Evolutionary conservation across 352 stramenopile species (phyloP), one percentile per base, ranked within the genome.

Genomic region (Blastocystis sp.): DNA sequence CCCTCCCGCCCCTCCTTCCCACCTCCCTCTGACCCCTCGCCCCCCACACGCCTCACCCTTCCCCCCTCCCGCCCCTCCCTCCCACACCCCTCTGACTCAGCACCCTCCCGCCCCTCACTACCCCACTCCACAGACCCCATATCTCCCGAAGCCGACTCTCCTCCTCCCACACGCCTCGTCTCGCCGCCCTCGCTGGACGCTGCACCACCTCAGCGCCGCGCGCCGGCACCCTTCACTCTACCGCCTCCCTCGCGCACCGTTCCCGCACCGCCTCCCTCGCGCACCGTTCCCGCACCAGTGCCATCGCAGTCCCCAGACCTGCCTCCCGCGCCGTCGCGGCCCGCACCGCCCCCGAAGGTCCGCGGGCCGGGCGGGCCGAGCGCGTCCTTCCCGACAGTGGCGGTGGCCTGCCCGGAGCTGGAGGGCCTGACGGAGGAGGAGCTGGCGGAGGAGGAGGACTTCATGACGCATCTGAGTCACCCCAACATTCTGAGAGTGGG

Each of bases 391-490:
- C 48, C 48, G 5, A 56, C 48, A 0, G 14, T 14, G 48, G 1
- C 48, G 5, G 48, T 56, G 48, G 14, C 48, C 5, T 56, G 5
- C 5, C 48, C 48, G 48, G 48, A 65, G 38, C 28, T 52, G 21
- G 21, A 38, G 66, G 10, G 4, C 3, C 41, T 61, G 43, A 38
- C 66, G 1, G 41, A 77, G 21, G 66, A 4, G 66, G 38, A 77
- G 45, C 11, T 61, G 28, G 34, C 9, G 23, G 11, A 38, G 45
- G 74, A 84, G 23, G 45, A 84, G 60, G 28, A 14, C 14, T 84
- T 84, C 56, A 28, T 67, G 61, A 45, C 34, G 21, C 74, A 45
- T 11, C 48, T 84, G 28, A 59, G 28, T 23, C 74, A 84, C 52
- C 56, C 52, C 28, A 64, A 45, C 2, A 67, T 84, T 41, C 23